Evolutionary conservation across 176 grass and related monocot species (phyloP).

Genomic region (Poa annua): DNA sequence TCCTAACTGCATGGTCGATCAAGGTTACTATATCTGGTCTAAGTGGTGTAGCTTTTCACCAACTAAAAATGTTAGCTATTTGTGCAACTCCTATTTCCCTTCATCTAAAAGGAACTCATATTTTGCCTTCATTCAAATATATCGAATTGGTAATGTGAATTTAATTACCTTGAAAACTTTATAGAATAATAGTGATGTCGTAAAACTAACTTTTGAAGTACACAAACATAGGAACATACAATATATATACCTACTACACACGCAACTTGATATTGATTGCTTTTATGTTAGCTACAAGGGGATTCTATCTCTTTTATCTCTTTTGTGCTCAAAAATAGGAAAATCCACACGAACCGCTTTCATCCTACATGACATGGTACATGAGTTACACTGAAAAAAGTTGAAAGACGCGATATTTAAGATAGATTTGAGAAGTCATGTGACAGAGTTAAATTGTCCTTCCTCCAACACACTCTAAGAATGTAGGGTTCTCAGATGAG

Average conservation of each 20-base stretch:
- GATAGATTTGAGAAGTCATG: too few species aligned
- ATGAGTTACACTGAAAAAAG: too few species aligned
- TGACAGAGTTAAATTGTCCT: too few species aligned
- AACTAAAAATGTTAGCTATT: slow-evolving; percentile 2
- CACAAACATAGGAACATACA: neutral
- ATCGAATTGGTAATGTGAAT: neutral
- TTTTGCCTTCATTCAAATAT: neutral
- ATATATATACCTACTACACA: neutral
- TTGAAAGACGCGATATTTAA: too few species aligned
- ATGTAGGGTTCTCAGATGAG: too few species aligned
- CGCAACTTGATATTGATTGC: neutral
- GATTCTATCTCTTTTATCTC: neutral
- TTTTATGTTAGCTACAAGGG: neutral
- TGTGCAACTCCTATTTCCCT: neutral
- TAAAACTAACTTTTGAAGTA: neutral
- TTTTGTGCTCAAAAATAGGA: neutral
- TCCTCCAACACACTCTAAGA: too few species aligned
- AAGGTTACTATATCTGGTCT: slow-evolving; percentile 41
- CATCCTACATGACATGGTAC: too few species aligned
- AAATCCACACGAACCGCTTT: too few species aligned
- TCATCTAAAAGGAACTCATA: neutral
- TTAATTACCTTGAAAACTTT: neutral
- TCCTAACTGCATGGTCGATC: slow-evolving; percentile 16
- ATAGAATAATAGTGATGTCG: neutral
- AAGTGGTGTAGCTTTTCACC: slow-evolving; percentile 45